Evolutionary conservation across 371 early-diverging fungal genomes (phyloP).

Genomic region (Mortierella sp.): DNA sequence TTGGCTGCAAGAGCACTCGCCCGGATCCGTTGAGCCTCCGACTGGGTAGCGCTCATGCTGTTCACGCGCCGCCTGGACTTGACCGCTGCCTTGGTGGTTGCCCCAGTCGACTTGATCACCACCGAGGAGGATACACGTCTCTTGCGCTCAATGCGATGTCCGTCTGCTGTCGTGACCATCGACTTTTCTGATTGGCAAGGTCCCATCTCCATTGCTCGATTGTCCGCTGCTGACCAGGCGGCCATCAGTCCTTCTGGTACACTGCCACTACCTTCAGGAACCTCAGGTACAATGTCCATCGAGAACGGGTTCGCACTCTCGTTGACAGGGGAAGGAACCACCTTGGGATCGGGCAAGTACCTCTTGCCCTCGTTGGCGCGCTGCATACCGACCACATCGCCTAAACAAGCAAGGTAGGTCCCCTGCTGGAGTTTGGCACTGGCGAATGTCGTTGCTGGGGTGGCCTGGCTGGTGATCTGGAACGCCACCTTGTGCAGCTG

Average conservation of each 20-base stretch:
- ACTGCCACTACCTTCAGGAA: constrained; percentile 22
- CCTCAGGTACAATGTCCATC: constrained; percentile 55
- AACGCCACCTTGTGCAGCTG: constrained; percentile 94
- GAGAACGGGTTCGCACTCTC: constrained; percentile 17
- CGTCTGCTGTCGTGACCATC: constrained; percentile 42
- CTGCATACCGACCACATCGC: constrained; percentile 83
- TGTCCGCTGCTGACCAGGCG: constrained; percentile 37
- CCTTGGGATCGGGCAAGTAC: constrained; percentile 43
- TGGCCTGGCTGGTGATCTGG: constrained; percentile 75
- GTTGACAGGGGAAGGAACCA: constrained; percentile 13
- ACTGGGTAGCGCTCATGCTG: constrained; percentile 59
- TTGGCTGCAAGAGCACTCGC: constrained; percentile 40
- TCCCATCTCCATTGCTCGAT: constrained; percentile 24
- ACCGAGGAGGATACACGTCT: constrained; percentile 59
- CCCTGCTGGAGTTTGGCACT: constrained; percentile 64
- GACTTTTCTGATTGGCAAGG: constrained; percentile 24
- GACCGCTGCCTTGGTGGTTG: constrained; percentile 18
- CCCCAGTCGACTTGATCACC: constrained; percentile 45
- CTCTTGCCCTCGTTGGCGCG: constrained; percentile 72
- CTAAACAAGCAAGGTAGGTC: constrained; percentile 79
- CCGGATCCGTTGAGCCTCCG: constrained; percentile 57
- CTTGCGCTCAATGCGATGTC: constrained; percentile 48
- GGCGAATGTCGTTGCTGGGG: constrained; percentile 55
- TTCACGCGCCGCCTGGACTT: constrained; percentile 57
- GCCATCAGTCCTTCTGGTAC: constrained; percentile 31